Percentiles rank a stretch among this genome's conserved stretches.
Evolutionary conservation across 805 yeast species (phyloP).

Genomic region (Barnettozyma pratensis): DNA sequence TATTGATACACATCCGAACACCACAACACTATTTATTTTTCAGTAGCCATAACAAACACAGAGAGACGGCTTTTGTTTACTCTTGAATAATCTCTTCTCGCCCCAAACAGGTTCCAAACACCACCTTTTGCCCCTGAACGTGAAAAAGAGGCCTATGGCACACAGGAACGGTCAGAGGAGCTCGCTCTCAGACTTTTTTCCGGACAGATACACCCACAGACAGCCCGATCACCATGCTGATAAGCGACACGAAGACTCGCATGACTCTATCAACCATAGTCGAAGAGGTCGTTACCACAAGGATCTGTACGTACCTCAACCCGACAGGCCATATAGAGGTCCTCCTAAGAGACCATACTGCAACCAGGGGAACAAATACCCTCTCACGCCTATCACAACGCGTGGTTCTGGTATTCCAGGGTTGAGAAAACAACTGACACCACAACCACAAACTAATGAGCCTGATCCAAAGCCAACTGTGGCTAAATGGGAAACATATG

Average conservation of each 20-base stretch:
- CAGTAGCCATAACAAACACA: neutral
- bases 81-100: too few relatives aligned
- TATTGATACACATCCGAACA: neutral
- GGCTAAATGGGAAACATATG: neutral
- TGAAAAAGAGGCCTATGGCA: neutral
- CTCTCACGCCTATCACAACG: neutral
- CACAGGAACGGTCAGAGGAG: neutral
- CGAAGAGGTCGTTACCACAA: conserved; percentile 1
- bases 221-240: neutral
- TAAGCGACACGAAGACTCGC: neutral
- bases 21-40: neutral
- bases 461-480: neutral
- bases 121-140: neutral
- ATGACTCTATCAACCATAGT: neutral
- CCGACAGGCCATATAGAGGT: neutral
- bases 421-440: neutral
- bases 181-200: conserved; percentile 3
- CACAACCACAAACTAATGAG: neutral
- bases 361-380: neutral
- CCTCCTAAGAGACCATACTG: neutral
- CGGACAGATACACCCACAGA: neutral
- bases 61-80: too few relatives aligned
- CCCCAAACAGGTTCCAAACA: neutral
- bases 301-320: neutral
- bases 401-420: neutral